Percentiles rank a stretch among this genome's conserved stretches.
Conservation (phyloP, 768 basidiomycete species). For the Pisolithus orientalis region DNA sequence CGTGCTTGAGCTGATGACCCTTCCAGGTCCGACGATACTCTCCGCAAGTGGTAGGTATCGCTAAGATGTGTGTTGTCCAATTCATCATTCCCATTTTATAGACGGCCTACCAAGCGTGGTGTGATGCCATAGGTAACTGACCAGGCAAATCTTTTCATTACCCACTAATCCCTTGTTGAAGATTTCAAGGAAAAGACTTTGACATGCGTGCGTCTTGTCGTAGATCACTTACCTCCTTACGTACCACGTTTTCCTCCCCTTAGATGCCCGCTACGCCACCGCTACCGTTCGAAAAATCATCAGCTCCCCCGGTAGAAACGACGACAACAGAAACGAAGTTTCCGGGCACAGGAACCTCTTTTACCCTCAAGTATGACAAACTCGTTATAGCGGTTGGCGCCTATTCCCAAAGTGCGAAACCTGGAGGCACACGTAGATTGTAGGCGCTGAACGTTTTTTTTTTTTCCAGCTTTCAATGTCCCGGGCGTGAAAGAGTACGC, state of each 20-base stretch:
- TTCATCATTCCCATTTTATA: constrained; percentile 13
- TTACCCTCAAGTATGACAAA: constrained; percentile 68
- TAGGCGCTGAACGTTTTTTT: not conserved
- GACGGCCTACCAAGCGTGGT: constrained; percentile 71
- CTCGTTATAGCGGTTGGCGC: constrained; percentile 82
- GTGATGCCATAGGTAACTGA: constrained; percentile 55
- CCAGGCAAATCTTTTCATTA: not conserved
- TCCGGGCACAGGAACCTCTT: constrained; percentile 31
- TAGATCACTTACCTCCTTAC: not conserved
- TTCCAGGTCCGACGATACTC: constrained; percentile 49
- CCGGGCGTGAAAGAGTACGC: constrained; percentile 79
- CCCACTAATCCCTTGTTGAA: constrained; percentile 15
- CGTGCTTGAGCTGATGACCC: constrained; percentile 1
- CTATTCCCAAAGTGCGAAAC: constrained; percentile 67
- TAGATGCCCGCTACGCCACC: constrained; percentile 62
- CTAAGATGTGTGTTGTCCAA: not conserved
- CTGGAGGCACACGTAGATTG: constrained; percentile 1
- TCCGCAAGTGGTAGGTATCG: constrained; percentile 44
- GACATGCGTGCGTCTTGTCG: constrained; percentile 46
- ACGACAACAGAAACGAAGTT: constrained; percentile 14
- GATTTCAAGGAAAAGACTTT: constrained; percentile 57
- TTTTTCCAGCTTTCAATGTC: constrained; percentile 50
- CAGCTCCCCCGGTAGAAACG: constrained; percentile 7
- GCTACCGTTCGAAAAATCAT: constrained; percentile 23
- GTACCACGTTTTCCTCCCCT: not conserved